These are phyloP conservation scores for Papiliotrema nemorosa DNA, from an alignment of 1,284 basidiomycete genomes.

Conservation along the genomic window DNA sequence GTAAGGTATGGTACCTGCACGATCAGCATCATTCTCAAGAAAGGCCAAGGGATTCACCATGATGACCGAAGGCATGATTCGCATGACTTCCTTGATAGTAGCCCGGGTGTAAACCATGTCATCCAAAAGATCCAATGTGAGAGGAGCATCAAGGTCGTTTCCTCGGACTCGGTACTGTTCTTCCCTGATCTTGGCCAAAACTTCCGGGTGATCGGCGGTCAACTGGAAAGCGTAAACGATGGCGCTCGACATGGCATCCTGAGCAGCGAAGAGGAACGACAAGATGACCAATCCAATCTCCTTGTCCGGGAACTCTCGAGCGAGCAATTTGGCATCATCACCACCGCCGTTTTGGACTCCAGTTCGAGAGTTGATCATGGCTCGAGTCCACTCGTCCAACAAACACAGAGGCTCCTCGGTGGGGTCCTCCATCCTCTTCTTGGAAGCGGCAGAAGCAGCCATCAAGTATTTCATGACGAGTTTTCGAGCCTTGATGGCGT, in stretches of 20 bases:
- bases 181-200: slow-evolving; percentile 82
- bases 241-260: slow-evolving; percentile 96
- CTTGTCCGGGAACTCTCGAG: slow-evolving; percentile 80
- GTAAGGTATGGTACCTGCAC: slow-evolving; percentile 85
- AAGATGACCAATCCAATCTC: slow-evolving; percentile 97
- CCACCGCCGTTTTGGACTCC: slow-evolving; percentile 60
- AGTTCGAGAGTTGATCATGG: slow-evolving; percentile 61
- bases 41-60: slow-evolving; percentile 60
- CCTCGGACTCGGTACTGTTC: slow-evolving; percentile 84
- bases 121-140: slow-evolving; percentile 86
- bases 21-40: neutral
- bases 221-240: slow-evolving; percentile 90
- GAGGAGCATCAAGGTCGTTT: slow-evolving; percentile 71
- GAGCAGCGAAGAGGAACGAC: slow-evolving; percentile 94
- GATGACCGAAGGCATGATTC: slow-evolving; percentile 84
- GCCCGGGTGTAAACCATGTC: slow-evolving; percentile 90
- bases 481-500: slow-evolving; percentile 90
- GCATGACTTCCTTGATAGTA: slow-evolving; percentile 86
- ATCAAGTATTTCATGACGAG: slow-evolving; percentile 78
- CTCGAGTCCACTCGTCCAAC: slow-evolving; percentile 86
- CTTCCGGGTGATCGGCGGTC: slow-evolving; percentile 84
- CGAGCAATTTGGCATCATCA: slow-evolving; percentile 51
- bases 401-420: slow-evolving; percentile 83
- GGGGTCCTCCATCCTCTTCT: slow-evolving; percentile 71
- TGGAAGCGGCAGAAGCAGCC: slow-evolving; percentile 73